A percentile compares a stretch with the other conserved stretches of the same genome.
phyloP scores from a whole-genome alignment of 495 filamentous ascomycete species.

The Podospora didyma region DNA sequence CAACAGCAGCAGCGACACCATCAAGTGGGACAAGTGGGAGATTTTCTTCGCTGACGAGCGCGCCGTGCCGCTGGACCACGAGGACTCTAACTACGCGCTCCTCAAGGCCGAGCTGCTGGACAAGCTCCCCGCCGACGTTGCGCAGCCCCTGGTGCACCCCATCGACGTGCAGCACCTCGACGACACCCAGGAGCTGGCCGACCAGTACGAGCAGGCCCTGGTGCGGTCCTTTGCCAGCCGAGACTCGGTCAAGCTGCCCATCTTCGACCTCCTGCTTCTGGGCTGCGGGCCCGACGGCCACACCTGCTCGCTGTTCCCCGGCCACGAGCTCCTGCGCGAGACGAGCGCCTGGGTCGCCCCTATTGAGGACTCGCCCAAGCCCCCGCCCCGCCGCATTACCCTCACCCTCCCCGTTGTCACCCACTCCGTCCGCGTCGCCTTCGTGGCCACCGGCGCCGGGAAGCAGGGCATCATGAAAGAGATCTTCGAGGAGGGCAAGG shows the following conservation, averaged over 20 bases:
- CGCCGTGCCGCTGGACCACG: conserved; percentile 83
- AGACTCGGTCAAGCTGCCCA: conserved; percentile 83
- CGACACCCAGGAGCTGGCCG: conserved; percentile 87
- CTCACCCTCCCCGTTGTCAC: conserved; percentile 85
- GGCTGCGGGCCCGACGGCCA: conserved; percentile 95
- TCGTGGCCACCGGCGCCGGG: conserved; percentile 80
- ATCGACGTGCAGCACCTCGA: conserved; percentile 71
- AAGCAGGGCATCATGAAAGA: conserved; percentile 90
- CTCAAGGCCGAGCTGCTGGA: conserved; percentile 81
- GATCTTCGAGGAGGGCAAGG: conserved; percentile 78
- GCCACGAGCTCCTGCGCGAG: conserved; percentile 82
- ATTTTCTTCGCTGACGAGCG: conserved; percentile 99
- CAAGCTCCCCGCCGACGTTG: conserved; percentile 68
- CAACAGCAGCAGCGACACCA: conserved; percentile 54
- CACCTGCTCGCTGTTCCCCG: conserved; percentile 93
- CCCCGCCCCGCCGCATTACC: conserved; percentile 85
- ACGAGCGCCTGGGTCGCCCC: conserved; percentile 87
- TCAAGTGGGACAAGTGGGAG: conserved; percentile 86
- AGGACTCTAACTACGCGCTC: conserved; percentile 89
- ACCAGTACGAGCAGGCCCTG: conserved; percentile 86
- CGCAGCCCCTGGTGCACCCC: conserved; percentile 67
- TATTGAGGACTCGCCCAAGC: conserved; percentile 90
- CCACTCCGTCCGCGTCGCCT: conserved; percentile 78
- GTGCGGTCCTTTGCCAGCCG: conserved; percentile 78
- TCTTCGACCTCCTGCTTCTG: conserved; percentile 90